These are phyloP conservation scores for Hypoxylon sp. DNA, from an alignment of 2,329 filamentous ascomycete genomes.

Conservation along the genomic window DNA sequence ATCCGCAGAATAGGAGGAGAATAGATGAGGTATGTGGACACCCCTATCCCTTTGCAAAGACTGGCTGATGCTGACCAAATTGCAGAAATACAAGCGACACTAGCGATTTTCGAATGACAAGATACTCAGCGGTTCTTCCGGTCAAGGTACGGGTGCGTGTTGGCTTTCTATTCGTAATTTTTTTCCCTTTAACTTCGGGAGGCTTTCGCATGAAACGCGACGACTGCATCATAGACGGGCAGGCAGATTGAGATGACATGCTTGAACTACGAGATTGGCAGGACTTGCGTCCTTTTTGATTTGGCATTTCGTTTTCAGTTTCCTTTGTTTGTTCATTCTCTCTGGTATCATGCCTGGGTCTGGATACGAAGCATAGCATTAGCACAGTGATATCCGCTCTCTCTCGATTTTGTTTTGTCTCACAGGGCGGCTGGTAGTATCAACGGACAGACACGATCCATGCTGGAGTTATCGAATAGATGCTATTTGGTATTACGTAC, in stretches of 20 bases:
- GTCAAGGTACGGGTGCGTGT: constrained; percentile 21
- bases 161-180: background rate
- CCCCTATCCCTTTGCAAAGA: background rate
- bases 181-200: background rate
- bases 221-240: constrained; percentile 37
- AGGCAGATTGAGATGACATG: constrained; percentile 29
- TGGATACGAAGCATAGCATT: constrained; percentile 18
- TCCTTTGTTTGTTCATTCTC: background rate
- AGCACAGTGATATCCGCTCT: background rate
- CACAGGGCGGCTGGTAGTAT: background rate
- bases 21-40: constrained; percentile 83
- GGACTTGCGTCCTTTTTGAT: constrained; percentile 2
- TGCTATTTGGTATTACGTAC: background rate
- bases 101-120: constrained; percentile 11
- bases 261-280: constrained; percentile 24
- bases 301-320: background rate
- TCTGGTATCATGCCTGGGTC: background rate
- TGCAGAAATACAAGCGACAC: constrained; percentile 39
- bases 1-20: constrained; percentile 80
- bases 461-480: constrained; percentile 3
- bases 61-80: constrained; percentile 14
- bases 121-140: constrained; percentile 13
- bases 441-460: background rate
- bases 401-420: too few relatives aligned
- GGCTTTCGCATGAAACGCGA: constrained; percentile 18